Evolutionary conservation across 2,329 filamentous ascomycete genomes (phyloP).

Genomic region (Chaetothyriales sp.): DNA sequence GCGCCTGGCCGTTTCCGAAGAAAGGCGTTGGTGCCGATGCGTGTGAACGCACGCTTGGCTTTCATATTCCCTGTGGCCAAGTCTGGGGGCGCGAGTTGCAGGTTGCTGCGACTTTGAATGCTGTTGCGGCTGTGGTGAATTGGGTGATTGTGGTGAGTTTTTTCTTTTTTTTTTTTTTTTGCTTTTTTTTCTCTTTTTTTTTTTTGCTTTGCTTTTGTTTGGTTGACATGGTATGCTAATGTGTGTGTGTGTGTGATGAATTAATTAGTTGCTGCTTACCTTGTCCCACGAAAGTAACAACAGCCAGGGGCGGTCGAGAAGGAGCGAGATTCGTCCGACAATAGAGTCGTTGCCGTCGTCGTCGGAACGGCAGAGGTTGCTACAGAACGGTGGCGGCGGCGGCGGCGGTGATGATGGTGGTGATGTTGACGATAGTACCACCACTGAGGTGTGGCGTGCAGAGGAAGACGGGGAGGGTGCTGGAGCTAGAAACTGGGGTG

Average conservation of each 20-base stretch:
- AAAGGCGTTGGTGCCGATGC: conserved; percentile 18
- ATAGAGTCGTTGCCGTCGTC: background rate
- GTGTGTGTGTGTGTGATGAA: too few species aligned
- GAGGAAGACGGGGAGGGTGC: too few species aligned
- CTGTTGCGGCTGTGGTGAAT: background rate
- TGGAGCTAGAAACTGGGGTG: too few species aligned
- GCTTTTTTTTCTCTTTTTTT: too few species aligned
- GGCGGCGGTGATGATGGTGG: background rate
- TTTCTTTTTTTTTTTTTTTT: background rate
- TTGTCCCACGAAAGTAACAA: too few species aligned
- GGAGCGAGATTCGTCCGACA: background rate
- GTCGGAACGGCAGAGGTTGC: background rate
- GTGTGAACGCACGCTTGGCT: conserved; percentile 22
- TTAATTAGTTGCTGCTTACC: too few species aligned
- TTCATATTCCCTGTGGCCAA: conserved; percentile 19
- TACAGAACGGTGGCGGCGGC: background rate
- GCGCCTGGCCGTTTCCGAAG: conserved; percentile 27
- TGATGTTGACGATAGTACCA: background rate
- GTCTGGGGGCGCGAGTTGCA: conserved; percentile 20
- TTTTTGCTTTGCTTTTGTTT: too few species aligned
- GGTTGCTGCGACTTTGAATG: conserved; percentile 9
- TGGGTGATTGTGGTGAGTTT: background rate
- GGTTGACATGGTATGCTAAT: too few species aligned
- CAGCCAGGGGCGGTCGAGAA: background rate
- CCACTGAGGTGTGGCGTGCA: background rate